These are phyloP conservation scores for Melanomma pulvis-pyrius DNA, from an alignment of 495 filamentous ascomycete species.

Conservation along the genomic window DNA sequence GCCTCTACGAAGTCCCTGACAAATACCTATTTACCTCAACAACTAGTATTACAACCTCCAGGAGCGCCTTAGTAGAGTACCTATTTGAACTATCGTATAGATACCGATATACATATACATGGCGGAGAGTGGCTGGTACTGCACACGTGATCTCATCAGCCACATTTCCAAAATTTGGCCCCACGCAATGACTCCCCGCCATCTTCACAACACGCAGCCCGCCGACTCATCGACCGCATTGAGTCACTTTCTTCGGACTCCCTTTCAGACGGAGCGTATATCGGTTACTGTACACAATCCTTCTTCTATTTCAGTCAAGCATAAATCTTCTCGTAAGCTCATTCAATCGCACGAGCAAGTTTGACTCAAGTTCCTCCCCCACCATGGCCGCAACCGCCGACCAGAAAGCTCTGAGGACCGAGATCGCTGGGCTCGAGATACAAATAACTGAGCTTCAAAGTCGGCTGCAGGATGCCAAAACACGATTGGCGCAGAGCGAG, in stretches of 20 bases:
- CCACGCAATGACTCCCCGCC: background rate
- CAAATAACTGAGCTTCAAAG: constrained; percentile 5
- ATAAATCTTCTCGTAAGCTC: background rate
- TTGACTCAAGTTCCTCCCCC: background rate
- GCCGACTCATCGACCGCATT: constrained; percentile 5
- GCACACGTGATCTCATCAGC: background rate
- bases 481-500: background rate
- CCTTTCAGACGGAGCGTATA: background rate
- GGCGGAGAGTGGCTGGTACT: background rate
- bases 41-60: too few relatives aligned
- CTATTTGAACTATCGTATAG: too few relatives aligned
- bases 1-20: too few relatives aligned
- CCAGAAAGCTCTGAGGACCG: background rate
- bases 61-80: too few relatives aligned
- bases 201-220: constrained; percentile 1
- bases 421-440: constrained; percentile 9
- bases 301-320: background rate
- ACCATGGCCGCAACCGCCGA: constrained; percentile 10
- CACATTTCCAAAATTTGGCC: background rate
- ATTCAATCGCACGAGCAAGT: background rate
- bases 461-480: constrained; percentile 11
- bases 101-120: too few relatives aligned
- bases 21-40: too few relatives aligned
- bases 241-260: background rate
- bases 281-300: background rate